Evolutionary conservation across 352 stramenopile genomes (phyloP).

Genomic region (Globisporangium takayamanum): DNA sequence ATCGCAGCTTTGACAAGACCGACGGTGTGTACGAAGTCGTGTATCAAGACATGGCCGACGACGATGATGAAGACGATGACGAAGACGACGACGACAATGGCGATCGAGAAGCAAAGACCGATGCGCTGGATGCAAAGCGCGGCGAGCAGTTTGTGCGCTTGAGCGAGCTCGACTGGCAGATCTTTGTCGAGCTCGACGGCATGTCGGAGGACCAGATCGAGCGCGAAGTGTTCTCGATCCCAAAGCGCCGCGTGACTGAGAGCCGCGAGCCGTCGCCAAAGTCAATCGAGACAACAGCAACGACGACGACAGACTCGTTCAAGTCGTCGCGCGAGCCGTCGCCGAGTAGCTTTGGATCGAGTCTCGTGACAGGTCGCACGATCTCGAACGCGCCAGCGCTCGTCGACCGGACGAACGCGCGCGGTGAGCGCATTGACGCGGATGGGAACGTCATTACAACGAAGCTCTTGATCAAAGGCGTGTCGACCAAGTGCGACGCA

Average conservation of each 20-base stretch:
- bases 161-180: conserved; percentile 48
- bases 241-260: conserved; percentile 43
- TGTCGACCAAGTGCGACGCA: conserved; percentile 47
- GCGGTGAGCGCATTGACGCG: conserved; percentile 37
- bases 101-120: conserved; percentile 12
- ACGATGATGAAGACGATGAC: conserved; percentile 20
- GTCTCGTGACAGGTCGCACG: background rate
- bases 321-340: conserved; percentile 8
- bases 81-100: conserved; percentile 17
- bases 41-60: conserved; percentile 40
- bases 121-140: conserved; percentile 5
- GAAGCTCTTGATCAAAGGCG: conserved; percentile 63
- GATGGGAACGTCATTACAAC: conserved; percentile 46
- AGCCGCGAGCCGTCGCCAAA: conserved; percentile 36
- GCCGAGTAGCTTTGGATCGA: background rate
- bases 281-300: conserved; percentile 2
- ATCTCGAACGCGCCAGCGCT: conserved; percentile 4
- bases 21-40: conserved; percentile 51
- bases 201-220: conserved; percentile 48
- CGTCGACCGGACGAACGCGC: conserved; percentile 3
- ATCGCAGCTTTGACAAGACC: conserved; percentile 23
- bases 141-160: conserved; percentile 22
- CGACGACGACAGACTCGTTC: background rate
- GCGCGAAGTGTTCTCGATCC: conserved; percentile 73
- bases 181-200: conserved; percentile 52